Conservation (phyloP, 306 rosid genomes). For the Abrus precatorius region DNA sequence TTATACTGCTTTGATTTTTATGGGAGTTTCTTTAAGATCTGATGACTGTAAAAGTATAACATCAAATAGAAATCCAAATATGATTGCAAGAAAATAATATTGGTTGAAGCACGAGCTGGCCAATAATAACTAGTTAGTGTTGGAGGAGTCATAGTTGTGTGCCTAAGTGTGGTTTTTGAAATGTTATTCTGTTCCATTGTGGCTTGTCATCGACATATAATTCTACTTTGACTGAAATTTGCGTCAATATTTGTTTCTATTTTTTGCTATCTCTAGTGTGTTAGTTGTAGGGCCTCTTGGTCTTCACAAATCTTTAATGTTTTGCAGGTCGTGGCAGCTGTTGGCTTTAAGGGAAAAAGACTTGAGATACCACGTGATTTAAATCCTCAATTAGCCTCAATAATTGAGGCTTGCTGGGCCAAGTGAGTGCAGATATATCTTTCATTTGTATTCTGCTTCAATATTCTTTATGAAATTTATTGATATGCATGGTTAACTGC, state of each 20-base stretch:
- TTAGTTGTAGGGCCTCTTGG: slow-evolving; percentile 26
- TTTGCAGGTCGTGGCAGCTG: slow-evolving; percentile 93
- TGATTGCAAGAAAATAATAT: slow-evolving; percentile 28
- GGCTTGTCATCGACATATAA: neutral
- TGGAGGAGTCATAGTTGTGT: slow-evolving; percentile 12
- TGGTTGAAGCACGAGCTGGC: slow-evolving; percentile 36
- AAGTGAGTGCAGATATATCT: slow-evolving; percentile 67
- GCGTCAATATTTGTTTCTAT: neutral
- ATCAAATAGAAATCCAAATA: slow-evolving; percentile 7
- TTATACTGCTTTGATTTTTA: slow-evolving; percentile 30
- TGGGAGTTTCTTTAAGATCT: neutral
- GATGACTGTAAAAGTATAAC: slow-evolving; percentile 13
- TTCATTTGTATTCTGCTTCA: neutral
- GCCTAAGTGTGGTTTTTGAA: neutral
- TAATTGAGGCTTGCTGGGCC: slow-evolving; percentile 97
- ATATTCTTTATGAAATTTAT: slow-evolving; percentile 19
- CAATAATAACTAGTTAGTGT: slow-evolving; percentile 13
- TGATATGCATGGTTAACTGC: slow-evolving; percentile 55
- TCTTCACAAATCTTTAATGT: slow-evolving; percentile 31
- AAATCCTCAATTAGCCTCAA: slow-evolving; percentile 79
- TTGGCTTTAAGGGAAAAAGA: slow-evolving; percentile 87
- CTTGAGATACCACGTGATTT: slow-evolving; percentile 89
- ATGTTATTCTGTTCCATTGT: neutral
- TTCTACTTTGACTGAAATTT: slow-evolving; percentile 23
- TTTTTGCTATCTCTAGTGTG: neutral